Base-by-base conservation (phyloP, 208 protist genomes). In the Crithidia thermophila region DNA sequence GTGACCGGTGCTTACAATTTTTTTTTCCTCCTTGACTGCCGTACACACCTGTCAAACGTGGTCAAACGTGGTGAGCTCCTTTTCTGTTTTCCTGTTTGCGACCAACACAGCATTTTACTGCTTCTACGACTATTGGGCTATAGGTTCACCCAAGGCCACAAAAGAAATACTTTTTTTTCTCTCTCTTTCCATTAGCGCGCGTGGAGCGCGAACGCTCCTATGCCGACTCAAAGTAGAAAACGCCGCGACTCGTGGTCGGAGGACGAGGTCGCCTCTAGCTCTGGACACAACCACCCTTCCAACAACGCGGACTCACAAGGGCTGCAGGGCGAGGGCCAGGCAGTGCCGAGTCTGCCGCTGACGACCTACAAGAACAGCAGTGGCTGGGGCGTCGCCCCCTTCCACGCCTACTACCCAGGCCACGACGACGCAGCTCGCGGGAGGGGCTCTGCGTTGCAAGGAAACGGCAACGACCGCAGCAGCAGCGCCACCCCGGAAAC, bases 311-410 rank as follows among this genome's bases (percentile, higher is more conserved):
- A 45, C 4, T 1, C 28, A 40, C 59, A 67, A 4, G 11, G 66
- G 28, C n/a, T 27, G 20, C 28, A 37, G 20, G 57, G 7, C 0
- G 57, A 52, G 14, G 30, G 42, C 2, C 57, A 51, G 16, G 4
- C 46, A 27, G 59, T 80, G 49, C 85, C 68, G 18, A 68, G 33
- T 34, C 71, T 92, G 28, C 62, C 78, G 31, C 75, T 91, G 11
- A 65, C 68, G 21, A 63, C 72, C 45, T 66, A 78, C 47, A 79
- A 82, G 59, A 85, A 77, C 18, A 83, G 90, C 27, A 83, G 87
- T 21, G 90, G 87, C 33, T 93, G 90, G 85, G 77, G 81, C 4
- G 69, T 92, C 11, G 85, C 21, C 30, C 81, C 64, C 75, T 85
- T 64, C 67, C 87, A 45, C 60, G 84, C 11, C 75, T 87, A 40